Conservation (phyloP, 2,329 filamentous ascomycete species). For the Fusarium udum region DNA sequence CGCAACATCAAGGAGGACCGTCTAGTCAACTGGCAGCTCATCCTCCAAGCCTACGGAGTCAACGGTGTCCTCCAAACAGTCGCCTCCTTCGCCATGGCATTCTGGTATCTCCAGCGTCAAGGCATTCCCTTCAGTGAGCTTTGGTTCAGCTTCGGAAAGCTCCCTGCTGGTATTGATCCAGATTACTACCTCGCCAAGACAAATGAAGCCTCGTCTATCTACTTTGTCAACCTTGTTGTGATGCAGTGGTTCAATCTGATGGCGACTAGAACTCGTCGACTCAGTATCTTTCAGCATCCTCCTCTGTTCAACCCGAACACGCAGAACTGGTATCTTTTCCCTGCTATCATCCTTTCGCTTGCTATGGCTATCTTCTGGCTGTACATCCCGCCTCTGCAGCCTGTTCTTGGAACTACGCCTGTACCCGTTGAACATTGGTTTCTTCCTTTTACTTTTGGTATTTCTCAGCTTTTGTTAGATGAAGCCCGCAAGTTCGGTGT, state of each 20-base stretch:
- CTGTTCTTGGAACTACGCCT: constrained; percentile 65
- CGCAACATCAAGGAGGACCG: constrained; percentile 74
- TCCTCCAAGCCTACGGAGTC: constrained; percentile 77
- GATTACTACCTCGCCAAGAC: constrained; percentile 65
- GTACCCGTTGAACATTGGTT: constrained; percentile 82
- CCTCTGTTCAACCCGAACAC: constrained; percentile 72
- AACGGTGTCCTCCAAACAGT: constrained; percentile 72
- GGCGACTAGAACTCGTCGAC: constrained; percentile 70
- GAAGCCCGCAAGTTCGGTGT: constrained; percentile 3
- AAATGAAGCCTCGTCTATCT: constrained; percentile 75
- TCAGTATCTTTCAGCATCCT: constrained; percentile 77
- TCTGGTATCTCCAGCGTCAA: constrained; percentile 69
- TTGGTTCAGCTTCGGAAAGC: constrained; percentile 73
- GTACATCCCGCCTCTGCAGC: constrained; percentile 73
- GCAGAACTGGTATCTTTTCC: constrained; percentile 75
- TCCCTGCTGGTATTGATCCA: constrained; percentile 60
- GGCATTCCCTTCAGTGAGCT: constrained; percentile 72
- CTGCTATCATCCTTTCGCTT: constrained; percentile 74
- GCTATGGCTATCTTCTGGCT: constrained; percentile 75
- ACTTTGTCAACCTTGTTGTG: constrained; percentile 82
- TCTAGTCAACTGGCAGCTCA: constrained; percentile 77
- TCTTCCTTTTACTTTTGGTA: constrained; percentile 76
- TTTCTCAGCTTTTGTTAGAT: background rate
- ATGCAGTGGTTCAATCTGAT: constrained; percentile 85
- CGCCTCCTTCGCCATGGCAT: constrained; percentile 71